Percentiles rank a stretch among this genome's conserved stretches.
These are phyloP conservation scores for Trichoderma citrinoviride DNA, from an alignment of 2,329 filamentous ascomycete species.

Conservation along the genomic window DNA sequence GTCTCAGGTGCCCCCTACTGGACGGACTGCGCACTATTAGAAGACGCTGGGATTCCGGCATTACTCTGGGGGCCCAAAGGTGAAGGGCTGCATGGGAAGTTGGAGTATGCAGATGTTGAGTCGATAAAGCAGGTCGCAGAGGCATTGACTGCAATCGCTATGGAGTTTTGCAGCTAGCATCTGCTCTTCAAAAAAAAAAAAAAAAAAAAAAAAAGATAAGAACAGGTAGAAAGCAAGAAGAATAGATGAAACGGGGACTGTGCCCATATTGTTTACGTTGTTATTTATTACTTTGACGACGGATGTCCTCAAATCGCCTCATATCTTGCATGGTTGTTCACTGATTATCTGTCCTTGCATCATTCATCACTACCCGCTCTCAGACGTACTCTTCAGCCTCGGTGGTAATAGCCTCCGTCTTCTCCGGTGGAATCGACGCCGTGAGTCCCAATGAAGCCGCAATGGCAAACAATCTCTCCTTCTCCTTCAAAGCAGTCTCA, in stretches of 20 bases:
- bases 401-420: constrained; percentile 20
- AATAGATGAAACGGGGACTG: no score
- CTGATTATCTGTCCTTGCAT: neutral
- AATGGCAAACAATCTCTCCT: constrained; percentile 29
- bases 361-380: neutral
- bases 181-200: no score
- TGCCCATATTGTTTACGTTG: neutral
- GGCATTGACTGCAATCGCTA: constrained; percentile 30
- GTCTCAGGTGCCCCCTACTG: constrained; percentile 41
- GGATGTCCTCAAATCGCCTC: no score
- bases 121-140: constrained; percentile 39
- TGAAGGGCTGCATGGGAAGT: constrained; percentile 48
- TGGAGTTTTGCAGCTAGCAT: constrained; percentile 31
- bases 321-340: no score
- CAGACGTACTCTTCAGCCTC: constrained; percentile 19
- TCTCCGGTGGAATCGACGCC: constrained; percentile 25
- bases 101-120: constrained; percentile 49
- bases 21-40: constrained; percentile 51
- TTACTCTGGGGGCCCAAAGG: constrained; percentile 49
- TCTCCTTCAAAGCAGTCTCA: constrained; percentile 38
- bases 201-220: neutral
- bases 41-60: constrained; percentile 43
- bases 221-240: neutral
- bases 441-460: constrained; percentile 31
- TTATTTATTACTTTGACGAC: neutral